Percentiles rank a stretch among this genome's conserved stretches.
Evolutionary conservation across 2,329 filamentous ascomycete species (phyloP).

Genomic region (Chrysosporium queenslandicum): DNA sequence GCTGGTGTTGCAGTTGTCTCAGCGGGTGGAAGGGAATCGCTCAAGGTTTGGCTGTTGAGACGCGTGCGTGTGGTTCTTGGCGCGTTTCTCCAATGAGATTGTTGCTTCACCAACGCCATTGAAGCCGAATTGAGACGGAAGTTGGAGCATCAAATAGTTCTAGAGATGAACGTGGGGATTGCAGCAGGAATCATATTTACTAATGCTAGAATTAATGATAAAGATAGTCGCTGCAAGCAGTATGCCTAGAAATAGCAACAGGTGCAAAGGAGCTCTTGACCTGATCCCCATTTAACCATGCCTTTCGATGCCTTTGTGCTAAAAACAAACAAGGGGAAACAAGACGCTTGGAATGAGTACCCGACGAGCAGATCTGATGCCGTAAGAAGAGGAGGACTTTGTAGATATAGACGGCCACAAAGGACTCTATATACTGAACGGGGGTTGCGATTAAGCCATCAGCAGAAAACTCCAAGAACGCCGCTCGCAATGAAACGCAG

Average conservation of each 20-base stretch:
- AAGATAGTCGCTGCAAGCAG: background rate
- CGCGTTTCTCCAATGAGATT: constrained; percentile 2
- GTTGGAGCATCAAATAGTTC: too few relatives aligned
- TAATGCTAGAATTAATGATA: background rate
- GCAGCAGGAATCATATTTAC: too few relatives aligned
- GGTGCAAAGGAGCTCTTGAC: too few relatives aligned
- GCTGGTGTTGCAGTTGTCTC: background rate
- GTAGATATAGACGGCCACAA: background rate
- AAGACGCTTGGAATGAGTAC: background rate
- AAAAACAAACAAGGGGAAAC: background rate
- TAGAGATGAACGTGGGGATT: too few relatives aligned
- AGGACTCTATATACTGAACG: background rate
- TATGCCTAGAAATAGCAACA: background rate
- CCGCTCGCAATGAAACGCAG: constrained; percentile 1
- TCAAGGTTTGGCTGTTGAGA: background rate
- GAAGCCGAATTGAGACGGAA: too few relatives aligned
- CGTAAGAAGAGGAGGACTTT: background rate
- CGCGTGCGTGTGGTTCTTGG: constrained; percentile 2
- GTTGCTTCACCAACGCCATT: background rate
- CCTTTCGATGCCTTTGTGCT: background rate
- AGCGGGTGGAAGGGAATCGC: background rate
- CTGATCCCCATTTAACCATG: constrained; percentile 3
- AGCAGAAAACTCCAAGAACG: background rate
- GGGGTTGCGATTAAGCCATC: background rate
- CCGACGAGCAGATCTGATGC: background rate